These are phyloP conservation scores for Pachysandra terminalis DNA, from an alignment of 164 flowering plant species.

Conservation along the genomic window DNA sequence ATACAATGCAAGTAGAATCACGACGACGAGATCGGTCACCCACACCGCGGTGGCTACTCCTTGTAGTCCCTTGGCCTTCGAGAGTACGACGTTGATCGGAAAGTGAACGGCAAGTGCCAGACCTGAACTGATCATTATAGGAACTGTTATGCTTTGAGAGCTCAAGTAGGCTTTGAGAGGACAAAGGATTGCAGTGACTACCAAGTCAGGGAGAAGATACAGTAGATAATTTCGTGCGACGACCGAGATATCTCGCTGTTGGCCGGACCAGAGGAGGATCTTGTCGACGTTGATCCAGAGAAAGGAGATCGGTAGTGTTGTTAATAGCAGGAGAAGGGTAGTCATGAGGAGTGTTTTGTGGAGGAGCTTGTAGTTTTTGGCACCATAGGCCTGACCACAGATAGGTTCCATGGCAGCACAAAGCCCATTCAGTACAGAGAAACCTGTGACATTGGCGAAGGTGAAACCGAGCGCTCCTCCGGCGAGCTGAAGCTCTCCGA, in stretches of 20 bases:
- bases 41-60: conserved; percentile 79
- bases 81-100: conserved; percentile 62
- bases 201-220: conserved; percentile 76
- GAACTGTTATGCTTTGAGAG: conserved; percentile 62
- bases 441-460: conserved; percentile 88
- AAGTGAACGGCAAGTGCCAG: conserved; percentile 57
- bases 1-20: conserved; percentile 38
- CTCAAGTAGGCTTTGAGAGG: conserved; percentile 81
- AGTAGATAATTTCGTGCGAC: conserved; percentile 52
- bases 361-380: conserved; percentile 69
- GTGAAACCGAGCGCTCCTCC: conserved; percentile 85
- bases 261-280: conserved; percentile 66
- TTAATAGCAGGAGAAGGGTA: conserved; percentile 40
- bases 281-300: conserved; percentile 76
- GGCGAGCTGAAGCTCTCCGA: conserved; percentile 73
- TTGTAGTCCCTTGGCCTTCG: conserved; percentile 49
- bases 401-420: conserved; percentile 94
- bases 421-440: conserved; percentile 75
- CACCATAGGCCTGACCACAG: conserved; percentile 91
- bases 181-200: conserved; percentile 57
- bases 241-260: conserved; percentile 52
- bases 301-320: conserved; percentile 56
- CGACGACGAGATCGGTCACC: conserved; percentile 55
- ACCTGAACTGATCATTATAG: conserved; percentile 67
- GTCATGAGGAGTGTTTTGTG: conserved; percentile 80